These are phyloP conservation scores for Alternaria atra DNA, from an alignment of 2,329 filamentous ascomycete genomes.

Conservation along the genomic window DNA sequence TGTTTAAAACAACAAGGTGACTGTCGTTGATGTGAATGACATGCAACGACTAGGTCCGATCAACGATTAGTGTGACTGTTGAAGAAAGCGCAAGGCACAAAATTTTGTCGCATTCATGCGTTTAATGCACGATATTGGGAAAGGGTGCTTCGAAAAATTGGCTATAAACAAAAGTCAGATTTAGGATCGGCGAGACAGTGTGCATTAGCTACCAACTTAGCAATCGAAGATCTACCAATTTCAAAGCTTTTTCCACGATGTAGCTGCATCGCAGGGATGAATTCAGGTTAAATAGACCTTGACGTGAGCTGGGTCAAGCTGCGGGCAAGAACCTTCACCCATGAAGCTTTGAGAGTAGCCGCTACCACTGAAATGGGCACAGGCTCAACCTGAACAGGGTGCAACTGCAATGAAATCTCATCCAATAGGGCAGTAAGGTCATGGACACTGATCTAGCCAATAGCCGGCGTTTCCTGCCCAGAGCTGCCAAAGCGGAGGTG, in stretches of 20 bases:
- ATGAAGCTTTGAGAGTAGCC: background rate
- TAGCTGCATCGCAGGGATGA: background rate
- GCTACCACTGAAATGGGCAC: background rate
- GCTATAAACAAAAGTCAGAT: no score
- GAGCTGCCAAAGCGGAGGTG: background rate
- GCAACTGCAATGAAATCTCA: background rate
- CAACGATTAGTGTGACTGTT: no score
- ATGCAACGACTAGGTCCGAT: no score
- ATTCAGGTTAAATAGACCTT: background rate
- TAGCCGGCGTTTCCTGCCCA: background rate
- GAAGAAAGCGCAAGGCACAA: no score
- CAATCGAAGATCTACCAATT: background rate
- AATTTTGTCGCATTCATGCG: no score
- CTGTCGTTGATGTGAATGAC: background rate
- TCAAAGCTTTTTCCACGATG: background rate
- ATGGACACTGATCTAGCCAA: background rate
- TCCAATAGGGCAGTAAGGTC: background rate
- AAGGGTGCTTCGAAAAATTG: no score
- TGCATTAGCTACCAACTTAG: no score
- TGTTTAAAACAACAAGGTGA: background rate
- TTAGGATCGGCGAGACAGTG: no score
- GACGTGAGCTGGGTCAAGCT: background rate
- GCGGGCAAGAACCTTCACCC: background rate
- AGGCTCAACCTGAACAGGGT: background rate
- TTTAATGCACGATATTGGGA: no score